Evolutionary conservation across 2,329 filamentous ascomycete genomes (phyloP).

Genomic region (Lasiodiplodia citricola): DNA sequence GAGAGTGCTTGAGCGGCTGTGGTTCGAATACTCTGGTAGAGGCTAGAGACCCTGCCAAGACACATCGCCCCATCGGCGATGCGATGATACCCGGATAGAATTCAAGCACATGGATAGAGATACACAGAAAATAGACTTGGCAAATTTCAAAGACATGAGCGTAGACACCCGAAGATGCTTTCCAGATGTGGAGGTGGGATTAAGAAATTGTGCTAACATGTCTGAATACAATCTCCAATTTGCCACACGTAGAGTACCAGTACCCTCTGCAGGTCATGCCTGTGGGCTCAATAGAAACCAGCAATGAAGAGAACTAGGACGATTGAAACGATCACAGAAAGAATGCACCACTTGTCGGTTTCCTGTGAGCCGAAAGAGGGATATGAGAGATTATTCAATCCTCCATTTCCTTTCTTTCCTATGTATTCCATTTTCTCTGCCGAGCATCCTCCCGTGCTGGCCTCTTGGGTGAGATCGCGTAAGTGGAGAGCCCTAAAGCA

Average conservation of each 20-base stretch:
- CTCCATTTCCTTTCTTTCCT: neutral
- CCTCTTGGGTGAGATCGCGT: neutral
- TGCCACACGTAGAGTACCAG: neutral
- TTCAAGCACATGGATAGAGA: neutral
- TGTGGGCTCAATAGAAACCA: neutral
- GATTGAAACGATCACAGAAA: neutral
- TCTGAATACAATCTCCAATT: neutral
- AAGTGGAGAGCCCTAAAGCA: neutral
- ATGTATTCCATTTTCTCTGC: neutral
- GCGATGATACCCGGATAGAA: constrained; percentile 24
- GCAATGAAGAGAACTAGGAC: neutral
- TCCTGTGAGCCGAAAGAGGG: neutral
- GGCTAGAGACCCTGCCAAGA: neutral
- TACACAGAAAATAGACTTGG: neutral
- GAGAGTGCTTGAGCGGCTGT: constrained; percentile 5
- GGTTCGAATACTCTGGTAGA: neutral
- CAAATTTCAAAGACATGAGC: neutral
- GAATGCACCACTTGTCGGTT: neutral
- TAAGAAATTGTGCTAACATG: neutral
- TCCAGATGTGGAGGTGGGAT: neutral
- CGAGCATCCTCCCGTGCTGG: neutral
- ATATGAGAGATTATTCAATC: neutral
- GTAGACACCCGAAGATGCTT: neutral
- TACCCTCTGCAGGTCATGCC: neutral
- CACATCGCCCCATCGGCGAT: neutral